Percentiles rank a stretch among this genome's conserved stretches.
These are phyloP conservation scores for Pseudogymnoascus sp. DNA, from an alignment of 2,329 filamentous ascomycete species.

Conservation along the genomic window DNA sequence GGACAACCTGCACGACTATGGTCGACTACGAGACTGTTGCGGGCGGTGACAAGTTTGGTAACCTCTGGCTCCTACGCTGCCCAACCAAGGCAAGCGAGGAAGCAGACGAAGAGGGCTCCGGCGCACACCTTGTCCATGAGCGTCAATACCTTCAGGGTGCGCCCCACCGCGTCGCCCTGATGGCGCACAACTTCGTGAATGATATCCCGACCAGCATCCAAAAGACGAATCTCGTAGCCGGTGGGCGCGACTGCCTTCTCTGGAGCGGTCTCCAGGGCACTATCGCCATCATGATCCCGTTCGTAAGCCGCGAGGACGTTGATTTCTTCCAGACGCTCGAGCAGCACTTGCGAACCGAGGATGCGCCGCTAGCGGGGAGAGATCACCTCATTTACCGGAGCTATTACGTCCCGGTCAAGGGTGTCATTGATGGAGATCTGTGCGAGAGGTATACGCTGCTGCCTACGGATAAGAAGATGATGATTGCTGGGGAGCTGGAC, in stretches of 20 bases:
- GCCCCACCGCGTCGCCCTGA: slow-evolving; percentile 73
- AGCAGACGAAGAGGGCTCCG: slow-evolving; percentile 85
- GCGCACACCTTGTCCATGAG: slow-evolving; percentile 84
- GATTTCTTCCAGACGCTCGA: slow-evolving; percentile 97
- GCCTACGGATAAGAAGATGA: slow-evolving; percentile 81
- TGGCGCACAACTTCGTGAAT: slow-evolving; percentile 84
- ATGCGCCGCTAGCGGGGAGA: slow-evolving; percentile 79
- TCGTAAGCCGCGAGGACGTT: slow-evolving; percentile 83
- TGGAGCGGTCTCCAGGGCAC: slow-evolving; percentile 96
- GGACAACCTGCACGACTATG: slow-evolving; percentile 88
- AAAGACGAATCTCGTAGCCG: slow-evolving; percentile 83
- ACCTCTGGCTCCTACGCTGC: slow-evolving; percentile 85
- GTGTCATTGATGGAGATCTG: slow-evolving; percentile 91
- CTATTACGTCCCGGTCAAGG: slow-evolving; percentile 95
- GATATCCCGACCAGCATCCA: slow-evolving; percentile 87
- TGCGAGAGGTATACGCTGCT: slow-evolving; percentile 86
- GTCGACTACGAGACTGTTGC: slow-evolving; percentile 95
- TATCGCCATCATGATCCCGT: slow-evolving; percentile 86
- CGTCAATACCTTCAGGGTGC: slow-evolving; percentile 85
- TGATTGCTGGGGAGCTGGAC: slow-evolving; percentile 90
- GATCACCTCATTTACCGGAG: slow-evolving; percentile 94
- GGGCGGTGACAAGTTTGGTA: slow-evolving; percentile 96
- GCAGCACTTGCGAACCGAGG: slow-evolving; percentile 76
- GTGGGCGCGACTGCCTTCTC: slow-evolving; percentile 82
- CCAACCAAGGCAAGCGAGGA: slow-evolving; percentile 80